Evolutionary conservation across 371 early-diverging fungal genomes (phyloP), one percentile per base, ranked within the genome.

Genomic region (Batrachochytrium dendrobatidis): DNA sequence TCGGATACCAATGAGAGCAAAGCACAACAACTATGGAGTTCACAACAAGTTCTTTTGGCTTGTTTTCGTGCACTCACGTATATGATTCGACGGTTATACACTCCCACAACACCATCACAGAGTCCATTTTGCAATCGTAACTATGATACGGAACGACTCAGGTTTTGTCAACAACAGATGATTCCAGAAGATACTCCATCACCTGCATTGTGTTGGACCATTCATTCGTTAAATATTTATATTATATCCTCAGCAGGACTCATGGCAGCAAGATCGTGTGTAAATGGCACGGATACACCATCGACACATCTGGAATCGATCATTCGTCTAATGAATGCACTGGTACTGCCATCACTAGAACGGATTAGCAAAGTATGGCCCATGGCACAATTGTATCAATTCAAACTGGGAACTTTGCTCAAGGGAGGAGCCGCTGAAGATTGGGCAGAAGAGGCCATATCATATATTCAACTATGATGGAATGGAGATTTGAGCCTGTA

Each of bases 301-400:
- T 4, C 51, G 10, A 24, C 46, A 3, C 46, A 45, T 5, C n/a
- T 17, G n/a, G 51, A 51, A 3, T 10, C 30, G 2, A 24, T 51
- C n/a, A n/a, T 24, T 12, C 2, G 51, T 3, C 51, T 24, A 3
- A 24, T 51, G 30, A 51, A 51, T 3, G n/a, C 51, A 7, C 30
- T 51, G 3, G 51, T 51, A 32, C 51, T 51, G 3, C 51, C 51
- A 22, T 51, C 51, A 32, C 51, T 51, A 17, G 51, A 51, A 32
- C 51, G 51, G 30, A 51, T 51, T 32, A n/a, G 51, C 51, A 51
- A 51, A 24, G 51, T 51, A 3, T 51, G 25, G 4, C 51, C 51
- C 3, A 51, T 51, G 51, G 51, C 51, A 3, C 51, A 51, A 32
- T 32, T 51, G 51, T 51, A 51, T 32, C 51, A 51, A 4, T 51